A percentile compares a stretch with the other conserved stretches of the same genome.
phyloP scores from a whole-genome alignment of 345 rosid genomes.

The Citrus australasica region DNA sequence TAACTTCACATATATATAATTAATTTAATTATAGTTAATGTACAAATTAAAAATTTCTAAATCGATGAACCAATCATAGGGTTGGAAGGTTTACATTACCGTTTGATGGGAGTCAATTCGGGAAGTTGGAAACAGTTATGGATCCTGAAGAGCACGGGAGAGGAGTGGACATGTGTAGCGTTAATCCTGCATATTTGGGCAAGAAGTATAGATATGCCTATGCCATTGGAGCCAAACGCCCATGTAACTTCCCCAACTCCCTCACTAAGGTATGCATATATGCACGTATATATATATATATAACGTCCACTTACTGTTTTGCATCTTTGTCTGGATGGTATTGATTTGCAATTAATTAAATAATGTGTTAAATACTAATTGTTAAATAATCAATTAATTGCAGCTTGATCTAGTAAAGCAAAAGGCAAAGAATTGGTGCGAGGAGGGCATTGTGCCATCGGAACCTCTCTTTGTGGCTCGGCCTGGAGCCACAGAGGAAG shows the following conservation, averaged over 20 bases:
- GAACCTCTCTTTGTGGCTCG: conserved; percentile 87
- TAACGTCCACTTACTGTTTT: too few relatives aligned
- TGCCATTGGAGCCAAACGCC: conserved; percentile 91
- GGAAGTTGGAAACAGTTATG: conserved; percentile 66
- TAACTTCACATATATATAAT: background rate
- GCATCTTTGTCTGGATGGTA: too few relatives aligned
- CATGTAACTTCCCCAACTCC: conserved; percentile 90
- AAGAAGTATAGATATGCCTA: conserved; percentile 71
- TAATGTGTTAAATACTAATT: too few relatives aligned
- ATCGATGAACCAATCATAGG: conserved; percentile 26
- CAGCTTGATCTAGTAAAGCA: conserved; percentile 69
- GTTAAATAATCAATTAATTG: background rate
- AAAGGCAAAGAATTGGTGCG: conserved; percentile 76
- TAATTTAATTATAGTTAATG: background rate
- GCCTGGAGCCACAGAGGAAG: conserved; percentile 77
- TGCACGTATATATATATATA: too few relatives aligned
- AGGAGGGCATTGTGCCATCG: conserved; percentile 75
- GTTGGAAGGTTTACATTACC: conserved; percentile 92
- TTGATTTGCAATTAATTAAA: too few relatives aligned
- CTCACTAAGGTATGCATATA: conserved; percentile 58
- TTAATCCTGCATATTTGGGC: conserved; percentile 72
- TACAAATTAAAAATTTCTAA: background rate
- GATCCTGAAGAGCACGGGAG: conserved; percentile 87
- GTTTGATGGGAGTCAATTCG: conserved; percentile 71
- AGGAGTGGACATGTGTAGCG: conserved; percentile 97